phyloP scores from a whole-genome alignment of 352 stramenopile species.

The Globisporangium iwayamae region DNA sequence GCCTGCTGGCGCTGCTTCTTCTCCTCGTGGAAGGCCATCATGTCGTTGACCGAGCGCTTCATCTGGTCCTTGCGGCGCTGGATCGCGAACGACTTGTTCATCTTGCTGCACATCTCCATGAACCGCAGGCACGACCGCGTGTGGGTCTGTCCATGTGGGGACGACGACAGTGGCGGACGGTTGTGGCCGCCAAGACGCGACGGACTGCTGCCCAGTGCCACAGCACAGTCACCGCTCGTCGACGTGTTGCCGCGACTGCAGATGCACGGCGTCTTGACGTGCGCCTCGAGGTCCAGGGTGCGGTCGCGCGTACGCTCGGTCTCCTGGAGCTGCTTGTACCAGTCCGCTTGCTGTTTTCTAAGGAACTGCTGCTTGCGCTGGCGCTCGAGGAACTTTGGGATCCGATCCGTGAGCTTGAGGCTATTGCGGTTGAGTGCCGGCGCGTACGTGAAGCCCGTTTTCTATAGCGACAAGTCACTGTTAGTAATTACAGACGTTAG shows the following conservation, averaged over 20 bases:
- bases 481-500: too few species aligned
- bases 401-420: slow-evolving; percentile 28
- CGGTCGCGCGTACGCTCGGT: slow-evolving; percentile 21
- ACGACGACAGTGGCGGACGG: background rate
- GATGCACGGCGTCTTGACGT: slow-evolving; percentile 41
- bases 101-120: slow-evolving; percentile 49
- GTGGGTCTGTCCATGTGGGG: slow-evolving; percentile 17
- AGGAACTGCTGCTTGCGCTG: slow-evolving; percentile 21
- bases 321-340: slow-evolving; percentile 23
- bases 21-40: slow-evolving; percentile 43
- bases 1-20: slow-evolving; percentile 38
- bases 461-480: slow-evolving; percentile 1
- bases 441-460: slow-evolving; percentile 26
- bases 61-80: slow-evolving; percentile 46
- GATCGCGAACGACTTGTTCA: slow-evolving; percentile 42
- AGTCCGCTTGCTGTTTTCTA: slow-evolving; percentile 28
- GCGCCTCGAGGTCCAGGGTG: slow-evolving; percentile 28
- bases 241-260: slow-evolving; percentile 30
- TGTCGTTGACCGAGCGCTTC: slow-evolving; percentile 46
- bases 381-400: slow-evolving; percentile 40
- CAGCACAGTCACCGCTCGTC: slow-evolving; percentile 3
- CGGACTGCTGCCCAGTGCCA: slow-evolving; percentile 5
- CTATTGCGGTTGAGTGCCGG: slow-evolving; percentile 38
- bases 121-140: slow-evolving; percentile 43
- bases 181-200: slow-evolving; percentile 1